Conservation (phyloP, 148 eudicot species). For the Pouteria glomerata region DNA sequence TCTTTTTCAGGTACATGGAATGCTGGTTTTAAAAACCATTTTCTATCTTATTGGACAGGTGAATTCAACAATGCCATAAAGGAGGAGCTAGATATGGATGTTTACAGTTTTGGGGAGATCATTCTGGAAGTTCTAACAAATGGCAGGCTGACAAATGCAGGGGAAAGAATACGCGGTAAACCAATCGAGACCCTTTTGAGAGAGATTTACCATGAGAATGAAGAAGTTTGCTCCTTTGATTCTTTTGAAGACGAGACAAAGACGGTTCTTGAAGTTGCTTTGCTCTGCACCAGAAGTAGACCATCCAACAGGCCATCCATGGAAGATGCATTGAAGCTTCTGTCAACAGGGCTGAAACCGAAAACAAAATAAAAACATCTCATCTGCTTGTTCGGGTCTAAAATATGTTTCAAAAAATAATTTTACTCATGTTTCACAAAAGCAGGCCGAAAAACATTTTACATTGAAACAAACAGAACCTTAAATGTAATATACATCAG, state of each 20-base stretch:
- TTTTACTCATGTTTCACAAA: too few relatives aligned
- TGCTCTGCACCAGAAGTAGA: conserved; percentile 62
- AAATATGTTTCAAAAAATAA: too few relatives aligned
- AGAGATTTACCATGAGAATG: conserved; percentile 53
- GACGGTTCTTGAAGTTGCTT: conserved; percentile 59
- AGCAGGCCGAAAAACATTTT: too few relatives aligned
- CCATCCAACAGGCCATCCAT: conserved; percentile 74
- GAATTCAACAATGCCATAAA: conserved; percentile 35
- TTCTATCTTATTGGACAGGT: conserved; percentile 54
- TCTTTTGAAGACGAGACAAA: conserved; percentile 45
- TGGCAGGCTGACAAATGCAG: conserved; percentile 51
- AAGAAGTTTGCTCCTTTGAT: conserved; percentile 26
- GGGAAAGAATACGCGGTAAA: conserved; percentile 35
- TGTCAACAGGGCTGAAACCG: conserved; percentile 35
- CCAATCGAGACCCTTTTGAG: conserved; percentile 50
- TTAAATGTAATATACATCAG: too few relatives aligned
- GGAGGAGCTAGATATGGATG: conserved; percentile 63
- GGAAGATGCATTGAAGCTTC: conserved; percentile 62
- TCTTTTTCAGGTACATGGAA: not conserved
- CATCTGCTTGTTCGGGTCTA: too few relatives aligned
- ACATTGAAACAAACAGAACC: too few relatives aligned
- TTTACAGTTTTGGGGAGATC: conserved; percentile 71
- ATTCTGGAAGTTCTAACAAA: conserved; percentile 61
- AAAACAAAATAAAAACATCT: not conserved
- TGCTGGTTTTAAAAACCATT: not conserved